Base-by-base conservation (phyloP, 2,329 filamentous ascomycete genomes). In the Fusarium dimerum region DNA sequence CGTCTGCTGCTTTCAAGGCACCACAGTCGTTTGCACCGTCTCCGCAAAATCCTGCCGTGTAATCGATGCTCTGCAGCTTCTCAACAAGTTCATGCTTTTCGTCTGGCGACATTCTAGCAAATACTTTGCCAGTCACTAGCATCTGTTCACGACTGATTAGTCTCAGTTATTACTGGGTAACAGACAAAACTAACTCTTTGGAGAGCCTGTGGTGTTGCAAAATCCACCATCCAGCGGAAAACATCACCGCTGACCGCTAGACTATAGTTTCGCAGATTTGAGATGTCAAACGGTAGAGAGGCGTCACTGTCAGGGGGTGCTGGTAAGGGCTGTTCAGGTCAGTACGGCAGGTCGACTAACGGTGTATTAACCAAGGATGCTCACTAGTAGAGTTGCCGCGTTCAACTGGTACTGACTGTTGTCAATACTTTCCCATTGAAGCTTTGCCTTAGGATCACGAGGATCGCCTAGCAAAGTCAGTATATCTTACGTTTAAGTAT, bases 21-120 rank as follows among this genome's bases (percentile, higher is more conserved):
- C 93, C 94, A 63, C 94, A 99, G 70, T 99, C 94, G 68, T 99
- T 99, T 26, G 94, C 94, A 40, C 94, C 94, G 68, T 99, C 94
- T 42, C 94, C 94, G 66, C 94, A 99, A 74, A 99, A 99, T 29
- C 94, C 94, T 61, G 86, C 90, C 63, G 90, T 96, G 71, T 97
- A 99, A 69, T 92, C 93, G 59, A 99, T 91, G 63, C 89, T 93
- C 70, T 99, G 95, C 4, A 99, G 80, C 70, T 97, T 99, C 71
- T 97, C 94, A 3, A 99, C 92, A 2, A 99, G 78, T 71, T 99
- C 95, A 68, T 97, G 92, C 71, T 99, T 99, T 72, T 99, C 94
- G 68, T 99, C 95, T 0, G 94, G 95, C 2, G 93, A 97, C 94
- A 99, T 99, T 62, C 94, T 88, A 5, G 94, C 95, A 71, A 96